Conservation (phyloP, 1,139 yeast genomes). For the Candida anutae region DNA sequence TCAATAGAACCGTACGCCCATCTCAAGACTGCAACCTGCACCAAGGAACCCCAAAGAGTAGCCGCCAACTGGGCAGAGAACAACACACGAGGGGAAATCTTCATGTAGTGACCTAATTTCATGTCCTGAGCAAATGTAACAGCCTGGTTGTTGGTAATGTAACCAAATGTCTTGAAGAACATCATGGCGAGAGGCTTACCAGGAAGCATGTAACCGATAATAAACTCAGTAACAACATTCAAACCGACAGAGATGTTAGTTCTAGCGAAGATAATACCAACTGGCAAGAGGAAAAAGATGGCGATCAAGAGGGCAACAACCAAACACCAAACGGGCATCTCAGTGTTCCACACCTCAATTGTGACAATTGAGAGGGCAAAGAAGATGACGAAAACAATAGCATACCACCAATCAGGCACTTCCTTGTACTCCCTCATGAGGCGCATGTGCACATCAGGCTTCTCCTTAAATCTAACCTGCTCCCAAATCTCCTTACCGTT, state of each 20-base stretch:
- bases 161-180: conserved; percentile 40
- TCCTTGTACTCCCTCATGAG: conserved; percentile 52
- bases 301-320: conserved; percentile 36
- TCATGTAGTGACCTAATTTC: conserved; percentile 50
- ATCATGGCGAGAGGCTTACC: conserved; percentile 43
- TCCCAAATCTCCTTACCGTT: conserved; percentile 47
- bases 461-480: conserved; percentile 35
- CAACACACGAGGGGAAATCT: conserved; percentile 38
- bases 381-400: conserved; percentile 29
- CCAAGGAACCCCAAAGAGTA: conserved; percentile 38
- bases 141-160: conserved; percentile 50
- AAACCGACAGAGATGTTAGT: conserved; percentile 41
- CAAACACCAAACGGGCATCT: conserved; percentile 33
- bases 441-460: conserved; percentile 56
- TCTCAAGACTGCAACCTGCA: conserved; percentile 38
- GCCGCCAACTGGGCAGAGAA: conserved; percentile 41
- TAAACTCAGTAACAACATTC: conserved; percentile 38
- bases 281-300: conserved; percentile 33
- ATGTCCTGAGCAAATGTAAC: conserved; percentile 45
- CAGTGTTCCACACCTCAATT: conserved; percentile 34
- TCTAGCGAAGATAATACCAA: conserved; percentile 33
- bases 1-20: conserved; percentile 38
- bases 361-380: conserved; percentile 35
- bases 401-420: conserved; percentile 66
- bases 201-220: conserved; percentile 40